Conservation (phyloP, 306 rosid species). For the Rosa rugosa region DNA sequence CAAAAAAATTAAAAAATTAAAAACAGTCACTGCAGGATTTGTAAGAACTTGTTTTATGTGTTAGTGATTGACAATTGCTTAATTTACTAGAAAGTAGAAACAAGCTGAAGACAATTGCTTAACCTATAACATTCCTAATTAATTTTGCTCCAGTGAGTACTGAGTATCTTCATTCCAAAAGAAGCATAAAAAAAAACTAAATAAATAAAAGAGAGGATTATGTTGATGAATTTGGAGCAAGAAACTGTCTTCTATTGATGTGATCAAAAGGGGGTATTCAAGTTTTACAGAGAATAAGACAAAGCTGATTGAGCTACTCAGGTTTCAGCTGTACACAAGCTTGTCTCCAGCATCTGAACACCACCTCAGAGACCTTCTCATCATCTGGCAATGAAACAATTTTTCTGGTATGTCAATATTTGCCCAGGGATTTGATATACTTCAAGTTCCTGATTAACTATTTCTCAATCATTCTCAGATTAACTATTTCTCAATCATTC, state of each 20-base stretch:
- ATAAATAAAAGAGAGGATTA: not conserved
- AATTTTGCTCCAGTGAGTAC: not conserved
- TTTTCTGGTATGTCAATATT: slow-evolving; percentile 23
- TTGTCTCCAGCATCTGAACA: slow-evolving; percentile 23
- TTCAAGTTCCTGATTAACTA: not conserved
- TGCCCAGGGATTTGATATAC: slow-evolving; percentile 18
- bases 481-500: not conserved
- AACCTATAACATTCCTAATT: not conserved
- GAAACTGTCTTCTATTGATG: slow-evolving; percentile 4
- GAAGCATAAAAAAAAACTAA: not conserved
- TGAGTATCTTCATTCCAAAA: not conserved
- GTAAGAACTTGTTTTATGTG: not conserved
- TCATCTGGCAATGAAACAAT: slow-evolving; percentile 23
- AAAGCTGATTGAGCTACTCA: slow-evolving; percentile 21
- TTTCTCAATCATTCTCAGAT: not conserved
- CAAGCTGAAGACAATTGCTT: not conserved
- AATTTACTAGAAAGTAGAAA: not conserved
- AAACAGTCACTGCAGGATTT: not conserved
- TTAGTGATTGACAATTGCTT: not conserved
- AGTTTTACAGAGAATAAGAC: slow-evolving; percentile 24
- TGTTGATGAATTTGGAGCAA: not conserved
- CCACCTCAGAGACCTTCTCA: slow-evolving; percentile 13
- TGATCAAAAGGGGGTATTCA: not conserved
- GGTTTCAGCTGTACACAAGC: slow-evolving; percentile 33
- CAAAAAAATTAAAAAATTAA: no score